These are phyloP conservation scores for Lentinula edodes DNA, from an alignment of 768 basidiomycete species.

Conservation along the genomic window DNA sequence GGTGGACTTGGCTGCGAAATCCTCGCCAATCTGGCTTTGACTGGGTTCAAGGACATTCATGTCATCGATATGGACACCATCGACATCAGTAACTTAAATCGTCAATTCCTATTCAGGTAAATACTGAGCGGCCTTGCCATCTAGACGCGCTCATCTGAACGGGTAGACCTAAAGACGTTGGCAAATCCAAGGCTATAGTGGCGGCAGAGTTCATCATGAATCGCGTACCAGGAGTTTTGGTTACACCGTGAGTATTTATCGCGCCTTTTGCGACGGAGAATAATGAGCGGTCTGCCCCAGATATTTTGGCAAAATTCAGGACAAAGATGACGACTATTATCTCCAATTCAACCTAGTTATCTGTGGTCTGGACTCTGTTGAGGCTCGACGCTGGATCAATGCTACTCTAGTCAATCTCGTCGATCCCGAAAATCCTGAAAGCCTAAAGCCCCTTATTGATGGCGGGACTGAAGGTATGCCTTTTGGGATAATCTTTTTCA, in stretches of 20 bases:
- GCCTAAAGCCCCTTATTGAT: conserved; percentile 93
- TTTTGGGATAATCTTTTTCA: background rate
- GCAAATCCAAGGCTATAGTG: conserved; percentile 86
- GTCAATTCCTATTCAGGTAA: conserved; percentile 96
- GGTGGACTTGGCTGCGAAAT: conserved; percentile 98
- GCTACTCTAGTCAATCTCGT: conserved; percentile 94
- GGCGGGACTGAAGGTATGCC: conserved; percentile 91
- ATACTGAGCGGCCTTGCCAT: conserved; percentile 9
- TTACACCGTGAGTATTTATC: conserved; percentile 76
- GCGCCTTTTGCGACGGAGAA: background rate
- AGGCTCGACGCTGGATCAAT: conserved; percentile 98
- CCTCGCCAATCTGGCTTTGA: conserved; percentile 89
- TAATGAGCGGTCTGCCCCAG: conserved; percentile 33
- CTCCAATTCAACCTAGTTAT: conserved; percentile 96
- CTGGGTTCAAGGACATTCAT: conserved; percentile 97
- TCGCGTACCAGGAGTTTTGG: conserved; percentile 91
- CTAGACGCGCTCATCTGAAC: conserved; percentile 1
- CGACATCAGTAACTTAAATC: conserved; percentile 97
- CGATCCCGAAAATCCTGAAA: conserved; percentile 89
- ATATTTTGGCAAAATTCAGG: conserved; percentile 96
- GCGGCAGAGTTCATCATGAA: conserved; percentile 98
- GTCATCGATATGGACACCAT: conserved; percentile 99
- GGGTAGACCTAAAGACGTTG: conserved; percentile 80
- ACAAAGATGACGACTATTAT: conserved; percentile 93
- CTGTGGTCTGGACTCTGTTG: conserved; percentile 95